Conservation (phyloP, 306 rosid species). For the Calophaca sinica region DNA sequence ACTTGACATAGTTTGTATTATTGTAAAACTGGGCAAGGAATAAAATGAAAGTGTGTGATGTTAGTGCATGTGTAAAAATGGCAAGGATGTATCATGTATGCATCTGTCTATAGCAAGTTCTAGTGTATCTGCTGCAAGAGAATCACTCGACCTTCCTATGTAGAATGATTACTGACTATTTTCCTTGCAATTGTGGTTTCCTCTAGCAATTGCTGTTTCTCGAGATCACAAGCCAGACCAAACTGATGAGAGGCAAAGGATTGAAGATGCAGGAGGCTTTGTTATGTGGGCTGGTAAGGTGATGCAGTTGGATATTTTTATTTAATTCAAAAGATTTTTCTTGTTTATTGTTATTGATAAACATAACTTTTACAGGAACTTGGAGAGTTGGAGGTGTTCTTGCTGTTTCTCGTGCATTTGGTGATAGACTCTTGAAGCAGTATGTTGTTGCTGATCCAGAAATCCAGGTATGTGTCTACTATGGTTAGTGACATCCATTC, state of each 20-base stretch:
- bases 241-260: constrained; percentile 93
- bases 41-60: not conserved
- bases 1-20: not conserved
- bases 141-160: constrained; percentile 14
- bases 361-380: constrained; percentile 67
- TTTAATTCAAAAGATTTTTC: constrained; percentile 4
- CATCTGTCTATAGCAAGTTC: constrained; percentile 1
- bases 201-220: constrained; percentile 89
- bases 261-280: constrained; percentile 96
- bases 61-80: not conserved
- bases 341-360: constrained; percentile 23
- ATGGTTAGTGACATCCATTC: constrained; percentile 15
- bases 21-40: not conserved
- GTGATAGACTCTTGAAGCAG: constrained; percentile 94
- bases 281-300: constrained; percentile 96
- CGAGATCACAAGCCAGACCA: constrained; percentile 99
- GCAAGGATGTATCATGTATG: not conserved
- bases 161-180: constrained; percentile 25
- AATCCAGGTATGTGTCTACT: constrained; percentile 71
- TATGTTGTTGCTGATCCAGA: constrained; percentile 99
- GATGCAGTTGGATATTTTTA: constrained; percentile 10
- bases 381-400: constrained; percentile 99
- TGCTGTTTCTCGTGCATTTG: constrained; percentile 98
- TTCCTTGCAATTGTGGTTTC: constrained; percentile 44
- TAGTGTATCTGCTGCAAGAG: constrained; percentile 12